Evolutionary conservation across 1,284 basidiomycete genomes (phyloP).

Genomic region (Cryptococcus amylolentus): DNA sequence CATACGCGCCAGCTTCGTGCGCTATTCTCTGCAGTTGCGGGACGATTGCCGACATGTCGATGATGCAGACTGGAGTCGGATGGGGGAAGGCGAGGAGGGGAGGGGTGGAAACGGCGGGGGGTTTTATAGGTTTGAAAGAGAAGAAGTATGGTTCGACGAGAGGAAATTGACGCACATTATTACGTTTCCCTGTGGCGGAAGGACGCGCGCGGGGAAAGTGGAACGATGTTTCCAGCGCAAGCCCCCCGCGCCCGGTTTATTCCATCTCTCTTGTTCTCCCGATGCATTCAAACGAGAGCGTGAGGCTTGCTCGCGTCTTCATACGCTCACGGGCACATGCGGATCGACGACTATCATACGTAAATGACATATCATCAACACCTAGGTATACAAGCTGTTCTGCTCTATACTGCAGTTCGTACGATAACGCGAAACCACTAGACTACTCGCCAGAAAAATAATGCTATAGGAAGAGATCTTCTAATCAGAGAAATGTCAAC

Average conservation of each 20-base stretch:
- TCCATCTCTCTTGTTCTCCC: neutral
- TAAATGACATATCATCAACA: neutral
- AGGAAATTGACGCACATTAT: neutral
- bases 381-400: neutral
- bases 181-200: too few species aligned
- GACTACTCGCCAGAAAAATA: neutral
- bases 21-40: neutral
- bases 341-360: neutral
- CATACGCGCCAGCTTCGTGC: neutral
- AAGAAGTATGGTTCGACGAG: conserved; percentile 11
- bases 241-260: neutral
- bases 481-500: too few species aligned
- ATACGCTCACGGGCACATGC: neutral
- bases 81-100: neutral
- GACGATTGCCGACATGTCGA: conserved; percentile 3
- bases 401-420: neutral
- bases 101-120: neutral
- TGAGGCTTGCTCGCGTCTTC: neutral
- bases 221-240: conserved; percentile 1
- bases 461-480: too few species aligned
- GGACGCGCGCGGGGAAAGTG: neutral
- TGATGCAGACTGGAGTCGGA: neutral
- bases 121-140: neutral
- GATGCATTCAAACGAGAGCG: too few species aligned
- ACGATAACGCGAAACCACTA: neutral